Conservation (phyloP, 192 early-diverging fungal genomes). For the Backusella tuberculispora region DNA sequence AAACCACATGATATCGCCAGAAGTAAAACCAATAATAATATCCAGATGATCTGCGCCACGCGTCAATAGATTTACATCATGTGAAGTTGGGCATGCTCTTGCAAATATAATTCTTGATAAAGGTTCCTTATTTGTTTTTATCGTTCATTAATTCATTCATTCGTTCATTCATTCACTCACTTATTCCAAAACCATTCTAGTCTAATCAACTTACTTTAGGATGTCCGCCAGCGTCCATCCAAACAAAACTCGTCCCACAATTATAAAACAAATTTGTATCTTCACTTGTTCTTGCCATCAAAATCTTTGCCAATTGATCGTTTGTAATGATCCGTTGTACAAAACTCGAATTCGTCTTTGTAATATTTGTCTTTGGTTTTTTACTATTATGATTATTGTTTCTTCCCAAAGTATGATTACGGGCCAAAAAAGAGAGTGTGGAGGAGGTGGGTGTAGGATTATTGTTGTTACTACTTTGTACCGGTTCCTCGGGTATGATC, state of each 20-base stretch:
- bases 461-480: not conserved
- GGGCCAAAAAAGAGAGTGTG: conserved; percentile 30
- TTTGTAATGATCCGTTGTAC: conserved; percentile 71
- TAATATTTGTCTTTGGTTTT: conserved; percentile 67
- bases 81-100: conserved; percentile 79
- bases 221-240: conserved; percentile 65
- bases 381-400: not conserved
- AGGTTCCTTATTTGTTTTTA: conserved; percentile 68
- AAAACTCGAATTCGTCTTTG: conserved; percentile 76
- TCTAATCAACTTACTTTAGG: conserved; percentile 55
- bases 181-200: not conserved
- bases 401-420: conserved; percentile 23
- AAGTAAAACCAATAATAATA: conserved; percentile 80
- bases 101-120: conserved; percentile 80
- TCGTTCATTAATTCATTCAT: not conserved
- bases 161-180: not conserved
- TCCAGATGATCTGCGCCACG: conserved; percentile 79
- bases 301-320: conserved; percentile 69
- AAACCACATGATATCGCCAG: conserved; percentile 87
- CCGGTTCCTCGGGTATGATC: not conserved
- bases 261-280: conserved; percentile 79
- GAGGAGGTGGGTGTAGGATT: conserved; percentile 34
- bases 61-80: conserved; percentile 84
- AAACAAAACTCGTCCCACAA: conserved; percentile 69
- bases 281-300: conserved; percentile 57